Conservation (phyloP, 371 early-diverging fungal species). For the Mortierella sp. region DNA sequence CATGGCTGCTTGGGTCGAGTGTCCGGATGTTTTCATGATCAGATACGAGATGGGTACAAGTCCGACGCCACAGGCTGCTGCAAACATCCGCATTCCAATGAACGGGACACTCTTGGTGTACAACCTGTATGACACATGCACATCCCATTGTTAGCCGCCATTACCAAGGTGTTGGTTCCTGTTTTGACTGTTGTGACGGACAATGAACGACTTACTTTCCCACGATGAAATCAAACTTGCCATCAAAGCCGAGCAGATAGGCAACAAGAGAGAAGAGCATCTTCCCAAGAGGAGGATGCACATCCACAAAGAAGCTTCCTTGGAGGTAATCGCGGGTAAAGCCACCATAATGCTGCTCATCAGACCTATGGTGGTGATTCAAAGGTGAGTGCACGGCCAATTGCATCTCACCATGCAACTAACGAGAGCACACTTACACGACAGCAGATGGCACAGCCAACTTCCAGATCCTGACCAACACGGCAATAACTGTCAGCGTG, state of each 20-base stretch:
- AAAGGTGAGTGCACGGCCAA: not conserved
- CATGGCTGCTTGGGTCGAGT: slow-evolving; percentile 72
- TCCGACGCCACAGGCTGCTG: slow-evolving; percentile 89
- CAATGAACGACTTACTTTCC: slow-evolving; percentile 69
- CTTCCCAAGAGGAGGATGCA: slow-evolving; percentile 99
- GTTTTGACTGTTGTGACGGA: no score
- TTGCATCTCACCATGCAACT: not conserved
- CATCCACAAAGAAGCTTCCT: slow-evolving; percentile 96
- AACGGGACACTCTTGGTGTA: slow-evolving; percentile 32
- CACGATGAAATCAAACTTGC: slow-evolving; percentile 90
- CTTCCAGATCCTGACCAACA: slow-evolving; percentile 43
- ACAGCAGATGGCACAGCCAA: slow-evolving; percentile 38
- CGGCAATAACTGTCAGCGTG: slow-evolving; percentile 10
- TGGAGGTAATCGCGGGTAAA: slow-evolving; percentile 78
- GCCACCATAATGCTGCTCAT: slow-evolving; percentile 38
- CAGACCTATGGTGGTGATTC: slow-evolving; percentile 13
- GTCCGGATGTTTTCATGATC: slow-evolving; percentile 83
- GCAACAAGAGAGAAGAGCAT: slow-evolving; percentile 95
- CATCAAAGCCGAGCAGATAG: slow-evolving; percentile 88
- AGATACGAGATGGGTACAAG: slow-evolving; percentile 94
- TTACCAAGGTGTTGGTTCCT: no score
- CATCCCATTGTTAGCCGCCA: not conserved
- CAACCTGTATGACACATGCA: not conserved
- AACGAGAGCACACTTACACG: slow-evolving; percentile 20
- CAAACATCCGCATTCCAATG: slow-evolving; percentile 79